Conservation (phyloP, 768 basidiomycete species). For the Roridomyces roridus region DNA sequence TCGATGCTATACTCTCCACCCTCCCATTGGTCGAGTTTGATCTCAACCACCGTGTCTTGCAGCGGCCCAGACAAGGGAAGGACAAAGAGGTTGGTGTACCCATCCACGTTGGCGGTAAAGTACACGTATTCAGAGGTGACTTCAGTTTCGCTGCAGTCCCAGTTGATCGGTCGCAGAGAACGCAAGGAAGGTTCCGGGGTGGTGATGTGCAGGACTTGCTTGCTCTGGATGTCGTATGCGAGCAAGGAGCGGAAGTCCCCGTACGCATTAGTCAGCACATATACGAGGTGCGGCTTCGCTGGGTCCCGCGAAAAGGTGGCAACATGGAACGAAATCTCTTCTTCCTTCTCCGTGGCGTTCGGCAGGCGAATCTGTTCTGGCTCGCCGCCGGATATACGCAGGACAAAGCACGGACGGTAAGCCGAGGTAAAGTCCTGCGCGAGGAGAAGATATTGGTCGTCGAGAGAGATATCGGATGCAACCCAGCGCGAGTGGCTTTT, state of each 20-base stretch:
- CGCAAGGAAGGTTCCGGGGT: constrained; percentile 37
- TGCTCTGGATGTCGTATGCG: constrained; percentile 36
- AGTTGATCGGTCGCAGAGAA: constrained; percentile 41
- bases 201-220: constrained; percentile 42
- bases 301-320: constrained; percentile 39
- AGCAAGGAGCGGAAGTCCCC: constrained; percentile 45
- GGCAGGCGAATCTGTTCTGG: constrained; percentile 41
- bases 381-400: constrained; percentile 37
- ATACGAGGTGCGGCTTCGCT: constrained; percentile 33
- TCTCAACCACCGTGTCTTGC: constrained; percentile 36
- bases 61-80: constrained; percentile 36
- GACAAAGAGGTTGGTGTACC: constrained; percentile 37
- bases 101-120: constrained; percentile 46
- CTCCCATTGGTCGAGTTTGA: constrained; percentile 36
- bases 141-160: constrained; percentile 35
- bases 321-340: constrained; percentile 26
- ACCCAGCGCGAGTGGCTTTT: constrained; percentile 38
- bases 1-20: constrained; percentile 36
- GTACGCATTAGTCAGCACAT: constrained; percentile 43
- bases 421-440: constrained; percentile 33
- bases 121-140: constrained; percentile 35
- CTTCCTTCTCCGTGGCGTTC: constrained; percentile 36
- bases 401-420: constrained; percentile 37
- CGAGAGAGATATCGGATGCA: constrained; percentile 40
- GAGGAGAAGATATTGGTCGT: constrained; percentile 44